Evolutionary conservation across 768 basidiomycete genomes (phyloP), one percentile per base, ranked within the genome.

Genomic region (Termitomyces sp.): DNA sequence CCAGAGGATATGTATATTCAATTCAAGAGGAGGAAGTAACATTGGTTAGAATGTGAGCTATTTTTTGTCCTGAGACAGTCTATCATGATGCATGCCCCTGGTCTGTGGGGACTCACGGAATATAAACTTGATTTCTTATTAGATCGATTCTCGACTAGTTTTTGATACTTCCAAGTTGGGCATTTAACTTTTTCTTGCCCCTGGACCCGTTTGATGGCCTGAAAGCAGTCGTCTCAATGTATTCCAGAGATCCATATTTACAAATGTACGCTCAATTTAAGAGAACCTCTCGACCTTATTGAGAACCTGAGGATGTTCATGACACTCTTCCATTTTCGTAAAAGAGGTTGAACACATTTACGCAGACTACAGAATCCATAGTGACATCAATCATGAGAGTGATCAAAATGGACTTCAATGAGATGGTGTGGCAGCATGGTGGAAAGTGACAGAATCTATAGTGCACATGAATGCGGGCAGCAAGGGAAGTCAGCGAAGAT

Each of bases 1-100:
- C 72, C 73, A 11, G 49, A 67, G 29, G 55, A 72, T 51, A 58
- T 72, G 32, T 65, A 71, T 37, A 59, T 73, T 12, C 58, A 66
- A 23, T 72, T 73, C 52, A 63, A 42, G 4, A 57, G 48, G 32
- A 63, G 59, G 23, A 58, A 53, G 41, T 59, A 53, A 31, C 9
- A 10, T 46, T 1, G 10, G 27, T 8, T 31, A 31, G 17, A 27
- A 10, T 19, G 21, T 19, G 9, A 41, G n/a, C 7, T 41, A 19
- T 19, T 4, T 41, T 6, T 17, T 19, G n/a, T 41, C 37, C 16
- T 38, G 17, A 3, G 4, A 29, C 29, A 29, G 29, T 29, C 29
- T 7, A 3, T 7, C 7, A 29, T 29, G 29, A 29, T 29, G 29
- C 29, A 7, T 29, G 7, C 7, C 29, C 29, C 29, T 29, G 29